Base-by-base conservation (phyloP, 352 stramenopile species). In the Phytophthora macrochlamydospora region DNA sequence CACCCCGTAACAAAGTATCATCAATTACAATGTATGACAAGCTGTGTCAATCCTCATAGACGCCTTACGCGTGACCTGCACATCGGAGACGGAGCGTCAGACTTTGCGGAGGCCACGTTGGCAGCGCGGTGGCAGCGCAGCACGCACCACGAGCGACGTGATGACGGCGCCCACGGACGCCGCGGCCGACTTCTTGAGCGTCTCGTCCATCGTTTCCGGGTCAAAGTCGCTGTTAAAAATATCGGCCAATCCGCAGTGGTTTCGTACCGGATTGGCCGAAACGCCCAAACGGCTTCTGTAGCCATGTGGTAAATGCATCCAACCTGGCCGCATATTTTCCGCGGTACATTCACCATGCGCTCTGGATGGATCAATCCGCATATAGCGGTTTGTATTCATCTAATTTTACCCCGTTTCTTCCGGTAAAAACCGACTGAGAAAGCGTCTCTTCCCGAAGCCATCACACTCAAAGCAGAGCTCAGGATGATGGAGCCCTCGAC, bases 151-250 rank as follows among this genome's bases (percentile, higher is more conserved):
- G 24, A 92, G 71, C 11, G 86, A 82, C 28, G 86, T 93, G 65
- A 92, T 69, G 56, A 92, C 65, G 8, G 83, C 82, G 55, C 86
- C 83, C 35, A 91, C 40, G 31, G 84, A 91, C 54, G 86, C 86
- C 11, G 84, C 78, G 13, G 60, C 46, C 8, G 80, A 78, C 68
- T 91, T 94, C 78, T 89, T 85, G 45, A 83, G 28, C 56, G 69
- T 83, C 65, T 91, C 83, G 46, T 94, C 86, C 75, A 91, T 89
- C 32, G 18, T 56, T 14, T 9, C 13, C 18, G 2, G 4, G 8
- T 13, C 50, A 42, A 30, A 24, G 28, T 42, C 3, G 18, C n/a
- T 3, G 29, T 24, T 62, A 52, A 43, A 14, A 2, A 52, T 14
- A 37, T 59, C 29, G 8, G 11, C 64, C 64, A 71, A 71, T 71